phyloP scores from a whole-genome alignment of 495 filamentous ascomycete genomes.

The Ascodesmis nigricans region DNA sequence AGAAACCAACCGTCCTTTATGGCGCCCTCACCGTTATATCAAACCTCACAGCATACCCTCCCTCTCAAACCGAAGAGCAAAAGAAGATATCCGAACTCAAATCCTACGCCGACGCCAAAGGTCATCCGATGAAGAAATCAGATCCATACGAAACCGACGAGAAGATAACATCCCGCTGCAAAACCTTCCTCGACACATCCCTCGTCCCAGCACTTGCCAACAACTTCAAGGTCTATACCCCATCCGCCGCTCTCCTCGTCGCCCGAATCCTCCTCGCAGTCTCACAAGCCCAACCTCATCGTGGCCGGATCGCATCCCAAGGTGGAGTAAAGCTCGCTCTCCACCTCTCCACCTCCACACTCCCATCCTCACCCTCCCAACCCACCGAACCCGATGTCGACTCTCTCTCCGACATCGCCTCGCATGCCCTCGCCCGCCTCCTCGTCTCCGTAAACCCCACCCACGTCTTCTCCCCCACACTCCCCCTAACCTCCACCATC shows the following conservation, averaged over 20 bases:
- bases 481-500: conserved; percentile 52
- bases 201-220: conserved; percentile 50
- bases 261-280: conserved; percentile 56
- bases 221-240: conserved; percentile 43
- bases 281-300: conserved; percentile 42
- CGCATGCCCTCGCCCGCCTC: conserved; percentile 78
- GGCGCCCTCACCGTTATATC: conserved; percentile 62
- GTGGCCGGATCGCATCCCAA: conserved; percentile 68
- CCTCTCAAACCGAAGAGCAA: conserved; percentile 67
- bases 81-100: conserved; percentile 77
- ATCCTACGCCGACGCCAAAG: conserved; percentile 59
- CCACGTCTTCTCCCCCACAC: conserved; percentile 61
- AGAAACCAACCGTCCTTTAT: conserved; percentile 52
- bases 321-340: conserved; percentile 72
- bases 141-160: conserved; percentile 52
- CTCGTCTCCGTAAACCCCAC: conserved; percentile 72
- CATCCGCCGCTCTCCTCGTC: conserved; percentile 40
- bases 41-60: conserved; percentile 65
- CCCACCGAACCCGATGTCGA: conserved; percentile 16
- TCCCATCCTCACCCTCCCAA: conserved; percentile 26
- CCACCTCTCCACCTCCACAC: conserved; percentile 37
- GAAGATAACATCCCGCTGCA: conserved; percentile 55
- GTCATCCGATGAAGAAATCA: conserved; percentile 31
- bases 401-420: conserved; percentile 21
- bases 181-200: conserved; percentile 49